Evolutionary conservation across 176 grass and related monocot genomes (phyloP).

Genomic region (Leersia perrieri): DNA sequence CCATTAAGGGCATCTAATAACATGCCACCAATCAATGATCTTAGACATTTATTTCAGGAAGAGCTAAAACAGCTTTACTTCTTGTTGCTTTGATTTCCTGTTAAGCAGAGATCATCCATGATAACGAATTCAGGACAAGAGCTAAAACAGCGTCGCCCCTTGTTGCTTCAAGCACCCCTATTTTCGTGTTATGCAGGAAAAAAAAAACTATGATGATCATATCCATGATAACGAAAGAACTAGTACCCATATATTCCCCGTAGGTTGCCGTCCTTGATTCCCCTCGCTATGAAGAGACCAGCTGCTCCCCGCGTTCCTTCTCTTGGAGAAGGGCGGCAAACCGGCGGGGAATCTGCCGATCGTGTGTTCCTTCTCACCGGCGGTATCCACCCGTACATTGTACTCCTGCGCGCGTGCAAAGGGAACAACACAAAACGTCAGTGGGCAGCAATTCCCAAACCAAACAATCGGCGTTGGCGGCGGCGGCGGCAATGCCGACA

Average conservation of each 20-base stretch:
- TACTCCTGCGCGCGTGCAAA: conserved; percentile 48
- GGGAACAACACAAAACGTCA: conserved; percentile 9
- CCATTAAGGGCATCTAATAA: neutral
- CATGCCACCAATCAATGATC: neutral
- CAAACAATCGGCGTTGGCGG: neutral
- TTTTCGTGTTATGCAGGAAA: no score
- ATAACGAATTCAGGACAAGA: neutral
- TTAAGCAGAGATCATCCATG: neutral
- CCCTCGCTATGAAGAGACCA: conserved; percentile 84
- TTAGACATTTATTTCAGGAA: neutral
- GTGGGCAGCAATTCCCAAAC: neutral
- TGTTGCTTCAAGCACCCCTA: neutral
- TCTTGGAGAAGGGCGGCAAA: conserved; percentile 62
- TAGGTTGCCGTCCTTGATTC: conserved; percentile 58
- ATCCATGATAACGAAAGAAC: neutral
- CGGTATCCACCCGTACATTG: conserved; percentile 51
- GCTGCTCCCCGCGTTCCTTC: conserved; percentile 51
- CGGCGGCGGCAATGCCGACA: neutral
- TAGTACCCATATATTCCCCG: conserved; percentile 60
- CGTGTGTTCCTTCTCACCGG: conserved; percentile 46
- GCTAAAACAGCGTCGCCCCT: neutral
- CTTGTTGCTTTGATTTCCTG: neutral
- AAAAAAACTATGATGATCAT: neutral
- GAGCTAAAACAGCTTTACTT: neutral
- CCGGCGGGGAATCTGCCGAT: conserved; percentile 69